Evolutionary conservation across 2,329 filamentous ascomycete genomes (phyloP).

Genomic region (Fusarium pseudonygamai): DNA sequence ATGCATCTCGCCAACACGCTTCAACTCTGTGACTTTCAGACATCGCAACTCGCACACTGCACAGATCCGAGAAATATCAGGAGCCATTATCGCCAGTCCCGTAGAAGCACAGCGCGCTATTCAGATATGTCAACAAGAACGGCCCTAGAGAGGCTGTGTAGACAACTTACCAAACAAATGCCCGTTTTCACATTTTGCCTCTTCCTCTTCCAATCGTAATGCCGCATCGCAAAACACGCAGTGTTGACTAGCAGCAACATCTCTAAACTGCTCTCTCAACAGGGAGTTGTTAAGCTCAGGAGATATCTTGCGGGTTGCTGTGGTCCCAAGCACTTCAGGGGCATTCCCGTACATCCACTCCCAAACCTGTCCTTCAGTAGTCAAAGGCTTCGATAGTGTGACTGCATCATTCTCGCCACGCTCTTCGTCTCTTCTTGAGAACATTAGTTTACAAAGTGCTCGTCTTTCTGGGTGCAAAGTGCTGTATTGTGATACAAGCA

Average conservation of each 20-base stretch:
- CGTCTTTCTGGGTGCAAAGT: slow-evolving; percentile 59
- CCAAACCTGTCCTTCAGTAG: slow-evolving; percentile 66
- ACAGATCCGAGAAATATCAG: slow-evolving; percentile 63
- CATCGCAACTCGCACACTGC: slow-evolving; percentile 64
- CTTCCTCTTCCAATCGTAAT: slow-evolving; percentile 46
- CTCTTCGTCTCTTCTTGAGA: slow-evolving; percentile 45
- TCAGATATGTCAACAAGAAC: not conserved
- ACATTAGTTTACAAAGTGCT: slow-evolving; percentile 50
- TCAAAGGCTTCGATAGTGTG: slow-evolving; percentile 22
- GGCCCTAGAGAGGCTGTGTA: not conserved
- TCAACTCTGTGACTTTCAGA: slow-evolving; percentile 56
- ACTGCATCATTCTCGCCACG: not conserved
- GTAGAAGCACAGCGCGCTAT: slow-evolving; percentile 64
- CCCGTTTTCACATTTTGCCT: slow-evolving; percentile 52
- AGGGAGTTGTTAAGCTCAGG: slow-evolving; percentile 31
- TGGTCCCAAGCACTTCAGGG: slow-evolving; percentile 55
- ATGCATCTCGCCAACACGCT: slow-evolving; percentile 45
- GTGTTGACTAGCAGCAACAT: slow-evolving; percentile 47
- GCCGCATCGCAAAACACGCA: slow-evolving; percentile 60
- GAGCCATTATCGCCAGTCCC: slow-evolving; percentile 63
- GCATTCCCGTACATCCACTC: slow-evolving; percentile 69
- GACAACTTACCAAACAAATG: slow-evolving; percentile 53
- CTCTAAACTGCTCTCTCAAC: slow-evolving; percentile 52
- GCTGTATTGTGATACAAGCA: slow-evolving; percentile 60
- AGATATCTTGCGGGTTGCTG: slow-evolving; percentile 32